Evolutionary conservation across 2,329 filamentous ascomycete genomes (phyloP), one percentile per base, ranked within the genome.

Genomic region (Neocatenulostroma microsporum): DNA sequence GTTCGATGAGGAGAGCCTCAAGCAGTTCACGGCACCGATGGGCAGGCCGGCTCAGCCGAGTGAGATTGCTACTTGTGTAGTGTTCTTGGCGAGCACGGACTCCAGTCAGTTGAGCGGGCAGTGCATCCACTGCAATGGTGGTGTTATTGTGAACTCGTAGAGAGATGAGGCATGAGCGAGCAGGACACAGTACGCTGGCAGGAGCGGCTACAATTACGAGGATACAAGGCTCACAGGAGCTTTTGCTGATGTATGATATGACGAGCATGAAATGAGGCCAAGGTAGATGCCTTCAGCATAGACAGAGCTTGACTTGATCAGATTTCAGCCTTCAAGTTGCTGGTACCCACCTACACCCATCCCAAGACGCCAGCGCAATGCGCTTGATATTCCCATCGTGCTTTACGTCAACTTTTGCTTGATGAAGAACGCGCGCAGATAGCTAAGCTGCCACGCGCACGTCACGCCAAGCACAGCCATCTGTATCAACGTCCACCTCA

Each of bases 401-500:
- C 20, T 36, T 48, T 77, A 98, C 42, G 91, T 96, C 62, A 98
- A 79, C 75, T 98, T 98, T 72, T 96, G 89, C 76, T 98, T 98
- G 72, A 98, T 98, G 71, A 98, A 98, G 76, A 98, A 98, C 30
- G 84, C 83, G 51, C 91, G 77, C 54, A 98, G 74, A 66, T 98
- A 89, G 36, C 87, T 94, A 30, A 98, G 72, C 65, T 98, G 91
- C 91, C 91, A 98, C 44, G 86, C 84, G 67, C 91, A 98, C 21
- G 91, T 94, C 38, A 81, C 72, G 37, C 80, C 84, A 36, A 98
- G 72, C 24, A 96, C 78, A 35, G 79, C 74, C 42, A 96, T 69
- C 66, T 98, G 91, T 50, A 96, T 82, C 48, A 95, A 57, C 49
- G 91, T 89, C 89, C 91, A 98, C 52, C 87, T 80, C 34, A 96